These are phyloP conservation scores for Helminthosporium solani DNA, from an alignment of 2,329 filamentous ascomycete genomes.

Conservation along the genomic window DNA sequence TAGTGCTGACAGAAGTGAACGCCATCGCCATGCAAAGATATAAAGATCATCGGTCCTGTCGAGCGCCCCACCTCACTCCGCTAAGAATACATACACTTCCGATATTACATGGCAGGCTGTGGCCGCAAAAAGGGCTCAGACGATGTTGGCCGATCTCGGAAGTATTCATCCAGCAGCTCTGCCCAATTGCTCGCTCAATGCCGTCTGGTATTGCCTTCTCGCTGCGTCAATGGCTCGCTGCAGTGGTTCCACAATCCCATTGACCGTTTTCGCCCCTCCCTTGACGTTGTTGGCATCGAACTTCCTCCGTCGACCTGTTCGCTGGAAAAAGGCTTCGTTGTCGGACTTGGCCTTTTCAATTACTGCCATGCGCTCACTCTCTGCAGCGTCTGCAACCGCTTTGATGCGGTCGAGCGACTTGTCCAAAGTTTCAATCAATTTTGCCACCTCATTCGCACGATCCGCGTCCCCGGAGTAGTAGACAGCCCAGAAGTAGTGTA, in stretches of 20 bases:
- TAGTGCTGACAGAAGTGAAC: constrained; percentile 9
- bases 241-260: constrained; percentile 73
- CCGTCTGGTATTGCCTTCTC: constrained; percentile 68
- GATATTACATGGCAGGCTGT: too few species aligned
- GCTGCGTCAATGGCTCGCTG: constrained; percentile 70
- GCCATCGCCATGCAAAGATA: constrained; percentile 35
- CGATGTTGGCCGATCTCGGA: background rate
- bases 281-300: constrained; percentile 68
- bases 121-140: too few species aligned
- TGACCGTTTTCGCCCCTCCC: constrained; percentile 75
- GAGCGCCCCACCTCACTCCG: background rate
- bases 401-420: constrained; percentile 77
- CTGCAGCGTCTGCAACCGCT: constrained; percentile 76
- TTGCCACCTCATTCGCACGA: constrained; percentile 76
- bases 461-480: constrained; percentile 87
- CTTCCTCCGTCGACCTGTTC: constrained; percentile 71
- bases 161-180: constrained; percentile 8
- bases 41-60: background rate
- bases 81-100: background rate
- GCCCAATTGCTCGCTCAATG: constrained; percentile 49
- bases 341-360: constrained; percentile 68
- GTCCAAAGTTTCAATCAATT: constrained; percentile 77
- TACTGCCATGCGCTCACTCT: constrained; percentile 67
- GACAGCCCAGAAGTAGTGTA: constrained; percentile 95
- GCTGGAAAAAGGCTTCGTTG: constrained; percentile 68